A percentile compares a stretch with the other conserved stretches of the same genome.
These are phyloP conservation scores for Boletus huronensis DNA, from an alignment of 768 basidiomycete species.

Conservation along the genomic window DNA sequence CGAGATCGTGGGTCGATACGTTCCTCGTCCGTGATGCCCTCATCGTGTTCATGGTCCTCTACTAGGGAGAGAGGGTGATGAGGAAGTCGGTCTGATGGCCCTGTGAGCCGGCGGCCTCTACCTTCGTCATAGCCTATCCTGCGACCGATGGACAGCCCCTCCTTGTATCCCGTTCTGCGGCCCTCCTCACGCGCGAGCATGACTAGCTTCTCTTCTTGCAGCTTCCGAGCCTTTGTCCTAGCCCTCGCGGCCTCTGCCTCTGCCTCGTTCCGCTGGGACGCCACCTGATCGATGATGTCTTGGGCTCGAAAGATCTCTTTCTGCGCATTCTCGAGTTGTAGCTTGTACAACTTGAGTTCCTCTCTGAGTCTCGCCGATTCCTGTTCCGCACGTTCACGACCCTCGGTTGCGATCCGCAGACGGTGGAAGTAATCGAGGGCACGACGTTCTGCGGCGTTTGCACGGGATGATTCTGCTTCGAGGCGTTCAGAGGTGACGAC, in stretches of 20 bases:
- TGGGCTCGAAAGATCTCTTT: constrained; percentile 43
- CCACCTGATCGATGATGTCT: constrained; percentile 40
- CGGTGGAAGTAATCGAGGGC: constrained; percentile 45
- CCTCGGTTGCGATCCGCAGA: constrained; percentile 39
- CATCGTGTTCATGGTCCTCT: constrained; percentile 15
- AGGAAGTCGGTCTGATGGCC: constrained; percentile 12
- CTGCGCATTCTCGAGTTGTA: constrained; percentile 44
- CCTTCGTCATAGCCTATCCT: constrained; percentile 30
- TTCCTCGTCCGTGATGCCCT: constrained; percentile 20
- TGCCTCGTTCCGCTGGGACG: constrained; percentile 41
- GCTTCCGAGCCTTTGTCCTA: constrained; percentile 40
- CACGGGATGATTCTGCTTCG: constrained; percentile 41
- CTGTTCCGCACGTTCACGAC: constrained; percentile 37
- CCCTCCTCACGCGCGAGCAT: constrained; percentile 45
- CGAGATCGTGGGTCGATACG: constrained; percentile 16
- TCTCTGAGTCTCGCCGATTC: constrained; percentile 37
- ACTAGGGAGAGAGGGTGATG: constrained; percentile 3
- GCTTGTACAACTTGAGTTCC: constrained; percentile 45
- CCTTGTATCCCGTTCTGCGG: constrained; percentile 36
- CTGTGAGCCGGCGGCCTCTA: constrained; percentile 13
- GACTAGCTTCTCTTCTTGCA: constrained; percentile 41
- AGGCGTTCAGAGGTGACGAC: constrained; percentile 31
- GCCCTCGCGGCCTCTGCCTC: constrained; percentile 45
- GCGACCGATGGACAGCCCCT: constrained; percentile 38
- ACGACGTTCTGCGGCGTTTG: constrained; percentile 42